Conservation (phyloP, 352 stramenopile species). For the Phytophthora pisi region DNA sequence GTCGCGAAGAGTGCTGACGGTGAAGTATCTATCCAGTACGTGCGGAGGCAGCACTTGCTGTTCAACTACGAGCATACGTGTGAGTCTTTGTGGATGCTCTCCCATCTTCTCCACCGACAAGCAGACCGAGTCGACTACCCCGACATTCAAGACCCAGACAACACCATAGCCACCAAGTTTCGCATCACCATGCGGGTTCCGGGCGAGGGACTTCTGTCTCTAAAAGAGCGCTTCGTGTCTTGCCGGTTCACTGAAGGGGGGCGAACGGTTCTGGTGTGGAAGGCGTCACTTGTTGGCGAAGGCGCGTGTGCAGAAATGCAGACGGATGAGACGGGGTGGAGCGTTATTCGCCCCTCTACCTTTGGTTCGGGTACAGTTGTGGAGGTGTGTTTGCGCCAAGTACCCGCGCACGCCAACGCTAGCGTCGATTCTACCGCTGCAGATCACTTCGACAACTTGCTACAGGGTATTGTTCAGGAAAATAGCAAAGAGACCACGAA, state of each 20-base stretch:
- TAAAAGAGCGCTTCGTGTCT: not conserved
- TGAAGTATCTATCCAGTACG: not conserved
- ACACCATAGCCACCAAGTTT: slow-evolving; percentile 8
- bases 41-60: slow-evolving; percentile 8
- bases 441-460: slow-evolving; percentile 1
- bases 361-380: not conserved
- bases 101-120: slow-evolving; percentile 6
- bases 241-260: not conserved
- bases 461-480: slow-evolving; percentile 16
- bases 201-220: not conserved
- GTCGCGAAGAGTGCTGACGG: not conserved
- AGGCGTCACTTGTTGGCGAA: slow-evolving; percentile 8
- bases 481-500: slow-evolving; percentile 13
- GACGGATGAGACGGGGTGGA: slow-evolving; percentile 13
- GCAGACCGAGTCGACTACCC: slow-evolving; percentile 5
- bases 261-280: slow-evolving; percentile 9
- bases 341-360: slow-evolving; percentile 7
- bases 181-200: slow-evolving; percentile 3
- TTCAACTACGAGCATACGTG: slow-evolving; percentile 13
- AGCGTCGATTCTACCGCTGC: not conserved
- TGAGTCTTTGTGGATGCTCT: slow-evolving; percentile 7
- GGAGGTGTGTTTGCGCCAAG: slow-evolving; percentile 11
- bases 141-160: slow-evolving; percentile 2
- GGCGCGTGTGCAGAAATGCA: slow-evolving; percentile 1
- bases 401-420: not conserved